Evolutionary conservation across 768 basidiomycete genomes (phyloP).

Genomic region (Filobasidium floriforme): DNA sequence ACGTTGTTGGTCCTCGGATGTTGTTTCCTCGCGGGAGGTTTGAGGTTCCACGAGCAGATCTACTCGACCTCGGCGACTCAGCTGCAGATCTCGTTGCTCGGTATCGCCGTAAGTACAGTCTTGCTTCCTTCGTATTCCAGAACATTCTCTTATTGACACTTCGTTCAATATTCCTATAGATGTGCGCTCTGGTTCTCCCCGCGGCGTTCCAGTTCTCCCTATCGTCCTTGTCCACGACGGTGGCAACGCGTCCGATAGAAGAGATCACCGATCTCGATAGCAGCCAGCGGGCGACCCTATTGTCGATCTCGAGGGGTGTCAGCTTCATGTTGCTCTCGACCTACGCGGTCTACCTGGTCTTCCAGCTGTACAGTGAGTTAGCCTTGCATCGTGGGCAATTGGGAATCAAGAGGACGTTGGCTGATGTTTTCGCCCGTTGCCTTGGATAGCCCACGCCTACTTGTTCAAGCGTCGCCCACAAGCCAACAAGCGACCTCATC

Average conservation of each 20-base stretch:
- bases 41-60: slow-evolving; percentile 52
- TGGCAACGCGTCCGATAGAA: slow-evolving; percentile 17
- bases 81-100: slow-evolving; percentile 43
- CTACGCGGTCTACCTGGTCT: slow-evolving; percentile 49
- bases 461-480: background rate
- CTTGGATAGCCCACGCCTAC: background rate
- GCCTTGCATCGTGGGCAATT: slow-evolving; percentile 31
- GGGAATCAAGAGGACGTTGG: slow-evolving; percentile 13
- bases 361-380: slow-evolving; percentile 51
- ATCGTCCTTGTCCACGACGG: slow-evolving; percentile 5
- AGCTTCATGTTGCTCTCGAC: slow-evolving; percentile 51
- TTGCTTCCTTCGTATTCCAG: too few species aligned
- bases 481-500: slow-evolving; percentile 1
- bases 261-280: slow-evolving; percentile 40
- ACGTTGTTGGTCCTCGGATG: slow-evolving; percentile 46
- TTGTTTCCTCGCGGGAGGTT: slow-evolving; percentile 46
- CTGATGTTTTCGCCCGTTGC: background rate
- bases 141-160: background rate
- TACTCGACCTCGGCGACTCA: slow-evolving; percentile 53
- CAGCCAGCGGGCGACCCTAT: slow-evolving; percentile 40
- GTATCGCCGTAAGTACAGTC: slow-evolving; percentile 44
- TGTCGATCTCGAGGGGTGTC: slow-evolving; percentile 52
- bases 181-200: slow-evolving; percentile 33
- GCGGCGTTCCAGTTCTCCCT: slow-evolving; percentile 39
- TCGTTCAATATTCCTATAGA: background rate